Evolutionary conservation across 2,329 filamentous ascomycete species (phyloP), one percentile per base, ranked within the genome.

Genomic region (Apiospora koreana): DNA sequence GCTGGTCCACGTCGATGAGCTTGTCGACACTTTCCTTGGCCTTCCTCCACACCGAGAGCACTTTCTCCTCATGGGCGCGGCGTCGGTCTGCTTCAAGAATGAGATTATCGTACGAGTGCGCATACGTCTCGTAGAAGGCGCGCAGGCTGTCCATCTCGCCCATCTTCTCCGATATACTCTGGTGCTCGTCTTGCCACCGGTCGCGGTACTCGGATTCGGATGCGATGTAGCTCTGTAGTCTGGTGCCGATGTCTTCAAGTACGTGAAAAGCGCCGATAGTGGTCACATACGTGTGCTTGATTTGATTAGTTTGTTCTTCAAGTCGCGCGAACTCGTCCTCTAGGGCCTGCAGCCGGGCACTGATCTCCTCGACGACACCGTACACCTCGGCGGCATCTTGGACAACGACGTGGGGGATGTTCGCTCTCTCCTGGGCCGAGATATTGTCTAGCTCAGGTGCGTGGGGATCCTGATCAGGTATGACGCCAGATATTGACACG

Each of bases 91-190:
- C 92, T 80, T 99, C 96, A 1, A 97, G 86, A 31, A 98, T 87
- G 16, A 99, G 84, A 25, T 92, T 91, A 74, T 94, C 92, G 77
- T 99, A 98, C 0, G 94, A 94, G 68, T 90, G 88, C 25, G 93
- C 86, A 76, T 98, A 99, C 23, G 92, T 91, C 72, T 95, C 92
- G 80, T 98, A 98, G 76, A 98, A 94, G n/a, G 89, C 85, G 14
- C 90, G 87, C 76, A 98, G 88, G 28, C 89, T 89, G 68, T 92
- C 90, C 80, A 98, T 92, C 76, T 97, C 94, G 12, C 87, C 84
- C 50, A 97, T 88, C 75, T 91, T 92, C 21, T 83, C 85, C 45
- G 87, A 85, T 31, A 98, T 93, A 23, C 86, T 86, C 4, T 89
- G 87, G 73, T 91, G 91, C 74, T 97, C 94, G 71, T 92, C 89